Evolutionary conservation across 176 grass and related monocot genomes (phyloP), one percentile per base, ranked within the genome.

Genomic region (Neostapfia colusana): DNA sequence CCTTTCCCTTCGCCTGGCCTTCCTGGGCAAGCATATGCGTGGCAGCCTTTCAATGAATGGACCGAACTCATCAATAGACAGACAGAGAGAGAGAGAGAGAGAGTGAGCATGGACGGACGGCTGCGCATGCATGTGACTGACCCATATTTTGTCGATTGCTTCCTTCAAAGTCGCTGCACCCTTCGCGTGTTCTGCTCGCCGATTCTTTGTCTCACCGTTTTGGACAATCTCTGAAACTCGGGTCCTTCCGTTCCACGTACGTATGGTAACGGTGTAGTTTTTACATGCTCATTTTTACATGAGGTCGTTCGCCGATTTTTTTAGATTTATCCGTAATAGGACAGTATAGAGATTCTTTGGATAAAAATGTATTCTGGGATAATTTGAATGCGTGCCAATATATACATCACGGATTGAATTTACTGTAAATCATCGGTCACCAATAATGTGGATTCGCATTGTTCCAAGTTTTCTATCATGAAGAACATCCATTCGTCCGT

Each of bases 101-200:
- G 44, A 4, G 37, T 0, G 1, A 0, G 15, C 31, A 51, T 64
- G 16, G 70, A 8, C 28, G 18, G 39, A 41, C 31, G 10, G 18
- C 54, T 14, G 71, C 59, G 82, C 82, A 31, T 68, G 82, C 82
- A 51, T 76, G 64, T 60, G 80, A 70, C 43, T 64, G 82, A 75
- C 74, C 82, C 18, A 64, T 84, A 54, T 64, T 78, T 84, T 84
- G 82, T 84, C 82, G 42, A 1, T 38, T 63, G 12, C 42, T 7
- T 40, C 5, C 73, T 69, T 31, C 54, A 83, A 83, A 50, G 51
- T 9, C 21, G 58, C 53, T 76, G 63, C 72, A 18, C 20, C 43
- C 55, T 56, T 63, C 72, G 25, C 41, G 13, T 49, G 63, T 12
- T 45, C 82, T 63, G 54, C 59, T 57, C 55, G 56, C 28, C 40